Evolutionary conservation across 495 filamentous ascomycete genomes (phyloP).

Genomic region (Penicillium paxilli): DNA sequence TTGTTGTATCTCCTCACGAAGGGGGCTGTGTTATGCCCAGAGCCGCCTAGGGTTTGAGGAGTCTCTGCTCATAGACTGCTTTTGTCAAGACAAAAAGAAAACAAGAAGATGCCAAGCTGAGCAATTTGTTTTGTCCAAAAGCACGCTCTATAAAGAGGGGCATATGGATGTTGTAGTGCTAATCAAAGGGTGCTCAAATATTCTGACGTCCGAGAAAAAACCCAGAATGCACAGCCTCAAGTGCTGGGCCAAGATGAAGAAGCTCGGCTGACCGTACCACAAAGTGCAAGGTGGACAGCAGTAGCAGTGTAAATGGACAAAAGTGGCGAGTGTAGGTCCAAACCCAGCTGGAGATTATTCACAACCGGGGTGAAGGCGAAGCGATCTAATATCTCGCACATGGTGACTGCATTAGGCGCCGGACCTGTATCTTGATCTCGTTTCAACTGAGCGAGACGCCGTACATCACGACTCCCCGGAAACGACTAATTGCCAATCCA

Average conservation of each 20-base stretch:
- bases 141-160: background rate
- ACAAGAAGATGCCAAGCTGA: slow-evolving; percentile 7
- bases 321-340: background rate
- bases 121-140: background rate
- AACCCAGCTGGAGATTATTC: background rate
- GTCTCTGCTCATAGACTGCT: background rate
- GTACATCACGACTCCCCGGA: background rate
- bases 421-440: background rate
- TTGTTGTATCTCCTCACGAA: background rate
- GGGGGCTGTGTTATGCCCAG: slow-evolving; percentile 14
- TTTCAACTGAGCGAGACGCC: background rate
- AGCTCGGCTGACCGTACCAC: background rate
- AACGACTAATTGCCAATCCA: background rate
- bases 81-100: background rate
- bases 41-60: background rate
- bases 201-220: background rate
- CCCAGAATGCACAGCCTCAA: background rate
- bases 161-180: background rate
- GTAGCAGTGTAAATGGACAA: background rate
- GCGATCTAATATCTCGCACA: background rate
- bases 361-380: background rate
- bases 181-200: background rate
- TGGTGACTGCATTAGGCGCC: background rate
- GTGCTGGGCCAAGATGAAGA: too few relatives aligned
- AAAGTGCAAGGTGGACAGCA: background rate